These are phyloP conservation scores for Aspergillus fumigatus DNA, from an alignment of 2,329 filamentous ascomycete genomes.

Conservation along the genomic window DNA sequence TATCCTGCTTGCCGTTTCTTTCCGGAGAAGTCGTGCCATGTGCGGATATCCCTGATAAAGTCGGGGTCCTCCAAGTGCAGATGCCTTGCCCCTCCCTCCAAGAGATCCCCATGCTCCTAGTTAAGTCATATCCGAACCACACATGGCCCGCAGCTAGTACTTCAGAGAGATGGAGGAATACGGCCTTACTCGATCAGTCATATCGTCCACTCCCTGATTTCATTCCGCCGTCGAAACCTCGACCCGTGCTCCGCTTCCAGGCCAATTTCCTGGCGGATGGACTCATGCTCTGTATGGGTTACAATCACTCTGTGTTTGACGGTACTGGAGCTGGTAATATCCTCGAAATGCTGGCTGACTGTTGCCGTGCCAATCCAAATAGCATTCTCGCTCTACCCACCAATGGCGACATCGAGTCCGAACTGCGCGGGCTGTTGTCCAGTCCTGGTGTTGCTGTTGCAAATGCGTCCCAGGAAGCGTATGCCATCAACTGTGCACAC, in stretches of 20 bases:
- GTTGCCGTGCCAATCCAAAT: not conserved
- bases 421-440: not conserved
- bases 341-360: not conserved
- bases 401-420: not conserved
- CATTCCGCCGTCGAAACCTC: not conserved
- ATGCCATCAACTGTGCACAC: not conserved
- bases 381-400: not conserved
- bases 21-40: not conserved
- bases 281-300: not conserved
- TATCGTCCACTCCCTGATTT: not conserved
- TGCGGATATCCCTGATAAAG: too few relatives aligned
- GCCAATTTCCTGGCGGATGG: slow-evolving; percentile 1
- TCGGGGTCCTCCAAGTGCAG: not conserved
- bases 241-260: not conserved
- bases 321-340: slow-evolving; percentile 1
- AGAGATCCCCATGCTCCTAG: not conserved
- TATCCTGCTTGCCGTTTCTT: not conserved
- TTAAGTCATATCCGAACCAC: not conserved
- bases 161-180: too few relatives aligned
- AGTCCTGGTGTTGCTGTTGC: not conserved
- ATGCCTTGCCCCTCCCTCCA: not conserved
- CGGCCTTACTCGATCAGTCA: not conserved
- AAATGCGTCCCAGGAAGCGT: not conserved
- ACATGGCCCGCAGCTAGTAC: not conserved
- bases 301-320: not conserved